Evolutionary conservation across 2,329 filamentous ascomycete species (phyloP), one percentile per base, ranked within the genome.

Genomic region (Penicillium sp.): DNA sequence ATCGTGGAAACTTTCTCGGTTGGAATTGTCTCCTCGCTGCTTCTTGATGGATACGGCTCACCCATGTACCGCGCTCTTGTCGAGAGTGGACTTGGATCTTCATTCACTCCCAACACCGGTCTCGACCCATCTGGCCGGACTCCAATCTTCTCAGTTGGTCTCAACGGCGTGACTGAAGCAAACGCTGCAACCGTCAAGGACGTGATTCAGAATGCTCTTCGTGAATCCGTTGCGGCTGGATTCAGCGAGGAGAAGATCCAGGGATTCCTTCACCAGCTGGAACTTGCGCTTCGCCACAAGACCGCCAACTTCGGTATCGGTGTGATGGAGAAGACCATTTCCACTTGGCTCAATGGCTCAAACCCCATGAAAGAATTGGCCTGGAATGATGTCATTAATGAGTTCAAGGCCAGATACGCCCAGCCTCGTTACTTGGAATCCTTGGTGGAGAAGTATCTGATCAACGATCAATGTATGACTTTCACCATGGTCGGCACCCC

Each of bases 31-130:
- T 91, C 91, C 4, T 91, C 89, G 2, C 77, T 99, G 14, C 77
- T 99, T 9, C 88, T 96, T 77, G 92, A 96, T 71, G 94, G 94
- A 5, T 99, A 97, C 70, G 93, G 94, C 13, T 97, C 94, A 5
- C 94, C 94, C 0, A 76, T 99, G 52, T 97, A 97, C 72, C 87
- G 87, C 57, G 90, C 89, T 1, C 79, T 99, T 55, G 90, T 99
- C 50, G 93, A 97, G 71, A 86, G 89, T 44, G 92, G 92, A 0
- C 83, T 99, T 38, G 94, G 94, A 21, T 90, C 91, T 0, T 93
- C 96, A 66, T 99, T 92, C 78, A 96, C 91, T 49, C 91, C 94
- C 3, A 99, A 99, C 69, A 91, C 92, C 2, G 94, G 94, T 11
- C 95, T 94, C 65, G 93, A 97, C 69, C 84, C 84, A 49, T 90